Evolutionary conservation across 73 alveolate species (phyloP), one percentile per base, ranked within the genome.

Genomic region (Symbiodinium pilosum): DNA sequence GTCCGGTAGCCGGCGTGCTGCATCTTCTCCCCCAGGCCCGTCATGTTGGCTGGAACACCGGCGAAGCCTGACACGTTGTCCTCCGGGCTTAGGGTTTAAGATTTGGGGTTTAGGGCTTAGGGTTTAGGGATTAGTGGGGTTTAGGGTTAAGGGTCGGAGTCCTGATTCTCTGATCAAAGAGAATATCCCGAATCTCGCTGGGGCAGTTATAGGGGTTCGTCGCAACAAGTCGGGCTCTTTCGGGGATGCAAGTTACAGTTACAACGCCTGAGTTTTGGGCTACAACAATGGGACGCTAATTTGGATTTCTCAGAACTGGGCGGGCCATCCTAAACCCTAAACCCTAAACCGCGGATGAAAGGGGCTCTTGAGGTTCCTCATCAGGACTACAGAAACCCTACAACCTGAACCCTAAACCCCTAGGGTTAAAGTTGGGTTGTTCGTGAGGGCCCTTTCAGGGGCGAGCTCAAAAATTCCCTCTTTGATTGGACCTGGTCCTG

Each of bases 1-100:
- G 87, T 75, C 51, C 47, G 43, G 87, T 75, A 75, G 87, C 87
- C 87, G 43, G 87, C 87, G 18, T 75, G 36, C 30, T 75, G 43
- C 87, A 75, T 75, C 87, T 75, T 75, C 51, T 75, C 52, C 51
- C 52, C 87, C 21, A 75, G 21, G 34, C 87, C 87, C 9, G 87
- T 75, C 87, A 75, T 75, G 87, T 75, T 75, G 38, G 47, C 87
- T 11, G 87, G 87, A 39, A 75, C 11, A 14, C 87, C 87, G 21
- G 87, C 87, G 44, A 38, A 75, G 87, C 87, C 87, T 16, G 52
- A 34, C 52, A 75, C 47, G 52, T 34, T 34, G 87, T 75, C 87
- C 43, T 34, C 85, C 38, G 85, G 85, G 85, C n/a, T n/a, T n/a
- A n/a, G n/a, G n/a, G n/a, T n/a, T n/a, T n/a, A n/a, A n/a, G n/a